A percentile compares a stretch with the other conserved stretches of the same genome.
Evolutionary conservation across 2,329 filamentous ascomycete genomes (phyloP).

Genomic region (Aspergillus chevalieri): DNA sequence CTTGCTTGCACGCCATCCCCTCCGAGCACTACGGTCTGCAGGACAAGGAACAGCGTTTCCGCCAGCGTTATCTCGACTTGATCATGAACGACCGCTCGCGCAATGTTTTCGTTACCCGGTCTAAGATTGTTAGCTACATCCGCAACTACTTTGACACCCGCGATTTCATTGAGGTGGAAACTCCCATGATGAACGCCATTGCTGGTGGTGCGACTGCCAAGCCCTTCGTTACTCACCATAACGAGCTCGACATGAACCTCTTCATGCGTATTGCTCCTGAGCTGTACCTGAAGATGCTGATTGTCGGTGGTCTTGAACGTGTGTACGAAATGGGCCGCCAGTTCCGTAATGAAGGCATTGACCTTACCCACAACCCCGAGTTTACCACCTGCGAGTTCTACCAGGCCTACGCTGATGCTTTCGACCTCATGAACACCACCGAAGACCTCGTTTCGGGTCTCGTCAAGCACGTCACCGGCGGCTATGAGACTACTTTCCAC

Average conservation of each 20-base stretch:
- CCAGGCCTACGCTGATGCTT: slow-evolving; percentile 84
- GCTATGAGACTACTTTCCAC: slow-evolving; percentile 78
- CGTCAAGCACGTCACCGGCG: slow-evolving; percentile 81
- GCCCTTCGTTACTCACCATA: slow-evolving; percentile 93
- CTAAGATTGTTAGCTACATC: slow-evolving; percentile 84
- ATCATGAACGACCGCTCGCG: slow-evolving; percentile 91
- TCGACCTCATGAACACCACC: slow-evolving; percentile 84
- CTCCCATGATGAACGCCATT: slow-evolving; percentile 94
- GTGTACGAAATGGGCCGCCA: slow-evolving; percentile 95
- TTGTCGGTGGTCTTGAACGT: slow-evolving; percentile 87
- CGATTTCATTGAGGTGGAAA: slow-evolving; percentile 91
- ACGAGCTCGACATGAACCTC: slow-evolving; percentile 89
- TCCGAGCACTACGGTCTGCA: slow-evolving; percentile 86
- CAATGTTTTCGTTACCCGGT: slow-evolving; percentile 75
- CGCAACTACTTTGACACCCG: slow-evolving; percentile 80
- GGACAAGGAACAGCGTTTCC: slow-evolving; percentile 87
- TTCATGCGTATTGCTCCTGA: slow-evolving; percentile 94
- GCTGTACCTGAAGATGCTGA: slow-evolving; percentile 90
- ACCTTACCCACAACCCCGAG: slow-evolving; percentile 94
- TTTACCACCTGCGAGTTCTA: slow-evolving; percentile 99
- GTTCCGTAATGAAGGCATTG: slow-evolving; percentile 89
- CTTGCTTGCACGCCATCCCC: slow-evolving; percentile 85
- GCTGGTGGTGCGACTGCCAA: slow-evolving; percentile 92
- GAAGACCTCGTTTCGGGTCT: slow-evolving; percentile 88
- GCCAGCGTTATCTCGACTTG: slow-evolving; percentile 88